Evolutionary conservation across 2,329 filamentous ascomycete genomes (phyloP).

Genomic region (Hymenoscyphus linearis): DNA sequence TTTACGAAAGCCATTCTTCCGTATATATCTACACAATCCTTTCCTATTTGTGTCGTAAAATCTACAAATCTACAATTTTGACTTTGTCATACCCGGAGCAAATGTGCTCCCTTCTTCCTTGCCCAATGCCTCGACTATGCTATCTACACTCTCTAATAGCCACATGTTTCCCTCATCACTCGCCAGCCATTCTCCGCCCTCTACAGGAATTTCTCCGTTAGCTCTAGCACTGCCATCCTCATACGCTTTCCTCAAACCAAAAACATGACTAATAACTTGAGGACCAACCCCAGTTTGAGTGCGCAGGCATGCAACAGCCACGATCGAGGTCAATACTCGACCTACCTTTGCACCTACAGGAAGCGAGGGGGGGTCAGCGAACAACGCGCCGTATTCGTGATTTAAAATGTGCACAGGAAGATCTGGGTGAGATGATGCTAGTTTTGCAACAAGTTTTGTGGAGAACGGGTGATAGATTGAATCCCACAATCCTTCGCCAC

Average conservation of each 20-base stretch:
- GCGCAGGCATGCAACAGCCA: constrained; percentile 69
- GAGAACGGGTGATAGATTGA: constrained; percentile 73
- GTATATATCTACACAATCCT: constrained; percentile 1
- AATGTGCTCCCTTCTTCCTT: constrained; percentile 47
- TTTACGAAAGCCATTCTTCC: background rate
- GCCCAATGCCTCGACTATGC: constrained; percentile 49
- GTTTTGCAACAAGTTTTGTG: constrained; percentile 62
- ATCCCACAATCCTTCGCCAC: constrained; percentile 67
- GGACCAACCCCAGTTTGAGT: constrained; percentile 78
- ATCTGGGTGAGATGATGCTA: constrained; percentile 73
- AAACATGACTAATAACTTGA: constrained; percentile 76
- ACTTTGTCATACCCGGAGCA: constrained; percentile 42
- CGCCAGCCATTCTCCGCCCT: constrained; percentile 55
- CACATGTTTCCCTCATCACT: constrained; percentile 60
- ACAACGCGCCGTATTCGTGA: constrained; percentile 67
- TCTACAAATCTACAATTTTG: constrained; percentile 35
- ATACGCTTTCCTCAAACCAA: constrained; percentile 71
- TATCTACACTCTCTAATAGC: constrained; percentile 57
- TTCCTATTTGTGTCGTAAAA: background rate
- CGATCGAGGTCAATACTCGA: constrained; percentile 64
- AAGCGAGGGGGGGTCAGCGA: constrained; percentile 58
- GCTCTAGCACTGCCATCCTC: constrained; percentile 57
- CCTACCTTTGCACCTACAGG: constrained; percentile 52
- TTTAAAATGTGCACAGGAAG: constrained; percentile 74
- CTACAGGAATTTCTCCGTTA: constrained; percentile 41